Evolutionary conservation across 176 grass and related monocot genomes (phyloP).

Genomic region (Bromus sterilis): DNA sequence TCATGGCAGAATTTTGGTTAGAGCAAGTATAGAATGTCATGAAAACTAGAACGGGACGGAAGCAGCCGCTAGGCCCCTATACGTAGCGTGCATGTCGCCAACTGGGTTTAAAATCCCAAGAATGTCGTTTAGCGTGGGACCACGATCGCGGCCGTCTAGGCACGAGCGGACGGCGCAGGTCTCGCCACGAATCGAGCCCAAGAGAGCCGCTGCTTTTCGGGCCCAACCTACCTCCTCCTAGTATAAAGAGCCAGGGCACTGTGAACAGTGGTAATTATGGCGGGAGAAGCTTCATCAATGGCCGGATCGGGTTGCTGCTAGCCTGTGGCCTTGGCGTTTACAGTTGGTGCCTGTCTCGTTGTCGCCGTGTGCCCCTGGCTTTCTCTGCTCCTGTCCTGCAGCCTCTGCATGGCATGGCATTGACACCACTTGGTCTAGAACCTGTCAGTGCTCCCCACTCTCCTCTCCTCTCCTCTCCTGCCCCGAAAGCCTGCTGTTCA

Average conservation of each 20-base stretch:
- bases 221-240: background rate
- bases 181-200: conserved; percentile 24
- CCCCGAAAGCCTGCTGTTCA: conserved; percentile 21
- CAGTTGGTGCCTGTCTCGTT: conserved; percentile 4
- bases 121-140: conserved; percentile 11
- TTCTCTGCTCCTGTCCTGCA: background rate
- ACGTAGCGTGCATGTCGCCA: background rate
- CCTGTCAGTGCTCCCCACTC: conserved; percentile 30
- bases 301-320: background rate
- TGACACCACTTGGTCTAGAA: conserved; percentile 36
- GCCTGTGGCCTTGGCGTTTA: conserved; percentile 17
- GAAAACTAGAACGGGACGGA: background rate
- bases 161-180: conserved; percentile 29
- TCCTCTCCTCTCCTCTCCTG: background rate
- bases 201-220: conserved; percentile 1
- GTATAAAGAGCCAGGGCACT: background rate
- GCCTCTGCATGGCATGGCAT: conserved; percentile 21
- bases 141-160: conserved; percentile 30
- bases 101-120: conserved; percentile 11
- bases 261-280: background rate
- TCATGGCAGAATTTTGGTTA: too few species aligned
- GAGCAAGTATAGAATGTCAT: too few species aligned
- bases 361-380: conserved; percentile 11
- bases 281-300: conserved; percentile 33
- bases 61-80: background rate